phyloP scores from a whole-genome alignment of 2,329 filamentous ascomycete species.

The Zalaria sp. region DNA sequence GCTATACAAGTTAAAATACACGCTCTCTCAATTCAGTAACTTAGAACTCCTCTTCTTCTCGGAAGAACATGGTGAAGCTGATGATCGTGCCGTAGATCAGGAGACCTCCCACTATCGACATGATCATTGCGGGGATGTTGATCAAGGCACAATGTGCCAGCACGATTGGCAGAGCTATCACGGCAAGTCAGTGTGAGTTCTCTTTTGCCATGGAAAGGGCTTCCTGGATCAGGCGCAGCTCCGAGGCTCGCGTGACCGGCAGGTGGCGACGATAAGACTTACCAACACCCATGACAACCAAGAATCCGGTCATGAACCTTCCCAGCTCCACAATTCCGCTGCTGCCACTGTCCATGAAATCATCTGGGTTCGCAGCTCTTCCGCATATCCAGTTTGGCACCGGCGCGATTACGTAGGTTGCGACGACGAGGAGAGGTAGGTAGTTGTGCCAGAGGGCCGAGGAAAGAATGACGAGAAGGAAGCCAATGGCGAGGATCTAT shows the following conservation, averaged over 20 bases:
- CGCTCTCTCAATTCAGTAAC: too few species aligned
- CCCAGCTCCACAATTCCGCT: constrained; percentile 85
- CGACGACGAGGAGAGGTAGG: constrained; percentile 88
- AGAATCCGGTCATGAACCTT: constrained; percentile 83
- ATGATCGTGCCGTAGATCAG: constrained; percentile 98
- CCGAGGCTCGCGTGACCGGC: too few species aligned
- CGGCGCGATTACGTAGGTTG: constrained; percentile 85
- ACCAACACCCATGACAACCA: constrained; percentile 97
- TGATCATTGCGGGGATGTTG: constrained; percentile 71
- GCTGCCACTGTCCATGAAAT: constrained; percentile 78
- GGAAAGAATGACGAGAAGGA: constrained; percentile 96
- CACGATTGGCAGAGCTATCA: constrained; percentile 67
- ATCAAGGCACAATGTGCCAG: constrained; percentile 82
- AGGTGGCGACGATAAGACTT: constrained; percentile 26
- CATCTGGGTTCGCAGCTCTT: constrained; percentile 80
- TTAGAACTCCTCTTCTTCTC: constrained; percentile 91
- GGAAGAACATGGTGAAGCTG: constrained; percentile 96
- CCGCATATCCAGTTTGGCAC: constrained; percentile 93
- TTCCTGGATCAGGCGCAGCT: too few species aligned
- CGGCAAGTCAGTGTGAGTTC: neutral
- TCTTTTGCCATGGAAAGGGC: too few species aligned
- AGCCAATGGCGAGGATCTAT: constrained; percentile 86
- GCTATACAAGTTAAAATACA: too few species aligned
- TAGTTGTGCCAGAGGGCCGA: constrained; percentile 92
- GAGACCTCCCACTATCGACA: constrained; percentile 85